Base-by-base conservation (phyloP, 2,329 filamentous ascomycete genomes). In the Fusarium miscanthi region DNA sequence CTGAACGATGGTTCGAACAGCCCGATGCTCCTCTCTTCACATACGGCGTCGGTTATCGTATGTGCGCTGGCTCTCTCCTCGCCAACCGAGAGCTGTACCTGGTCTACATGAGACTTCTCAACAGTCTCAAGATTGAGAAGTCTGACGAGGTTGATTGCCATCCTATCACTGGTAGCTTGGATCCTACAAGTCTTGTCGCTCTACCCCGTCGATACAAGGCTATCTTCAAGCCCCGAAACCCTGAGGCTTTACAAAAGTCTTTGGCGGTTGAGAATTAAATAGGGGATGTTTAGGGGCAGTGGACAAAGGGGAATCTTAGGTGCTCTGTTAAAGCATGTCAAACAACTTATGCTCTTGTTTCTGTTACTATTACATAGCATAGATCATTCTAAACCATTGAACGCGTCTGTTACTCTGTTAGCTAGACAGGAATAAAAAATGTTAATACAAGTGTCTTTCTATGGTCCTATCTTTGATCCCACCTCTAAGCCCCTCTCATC, bases 31-130 rank as follows among this genome's bases (percentile, higher is more conserved):
- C 89, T 2, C 79, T 91, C 17, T 91, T 91, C 78, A 90, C 89
- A 0, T 92, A 91, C 64, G 90, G 90, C 1, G 82, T 92, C 14
- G 90, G 90, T 3, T 91, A 91, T 71, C 86, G 90, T 42, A 92
- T 92, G 90, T 92, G 90, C 69, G 89, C 90, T 1, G 90, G 89
- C 0, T 77, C 73, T 3, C 59, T 77, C 5, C 45, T 92, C 5
- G 89, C 90, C 16, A 91, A 92, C 74, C 84, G 90, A 4, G 90
- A 92, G 76, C 82, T 92, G 23, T 92, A 92, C 67, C 82, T 91
- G 14, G 84, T 90, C 16, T 92, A 90, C 75, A 85, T 91, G 80
- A 85, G 90, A 35, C 86, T 89, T 70, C 80, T 92, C 31, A 89
- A 87, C 78, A 87, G 87, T 74, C 91, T 92, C 78, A 85, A 86